Conservation (phyloP, 352 stramenopile genomes). For the Globisporangium ultimum region DNA sequence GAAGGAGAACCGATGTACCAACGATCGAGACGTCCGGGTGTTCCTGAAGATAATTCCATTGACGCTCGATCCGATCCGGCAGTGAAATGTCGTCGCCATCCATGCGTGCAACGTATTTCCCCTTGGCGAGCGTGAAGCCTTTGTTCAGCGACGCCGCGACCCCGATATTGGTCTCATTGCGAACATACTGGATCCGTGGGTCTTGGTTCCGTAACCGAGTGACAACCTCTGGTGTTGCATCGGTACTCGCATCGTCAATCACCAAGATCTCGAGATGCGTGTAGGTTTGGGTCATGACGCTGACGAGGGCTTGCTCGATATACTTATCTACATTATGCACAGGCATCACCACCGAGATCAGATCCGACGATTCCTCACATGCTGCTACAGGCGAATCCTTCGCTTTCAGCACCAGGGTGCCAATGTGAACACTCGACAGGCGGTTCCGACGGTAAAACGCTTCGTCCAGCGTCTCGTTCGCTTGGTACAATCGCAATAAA, state of each 20-base stretch:
- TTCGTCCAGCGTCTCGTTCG: slow-evolving; percentile 45
- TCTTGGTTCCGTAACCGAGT: slow-evolving; percentile 36
- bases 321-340: slow-evolving; percentile 54
- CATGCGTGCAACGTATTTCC: slow-evolving; percentile 75
- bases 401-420: slow-evolving; percentile 45
- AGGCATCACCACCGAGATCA: slow-evolving; percentile 71
- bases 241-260: slow-evolving; percentile 65
- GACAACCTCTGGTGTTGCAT: slow-evolving; percentile 36
- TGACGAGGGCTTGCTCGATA: slow-evolving; percentile 45
- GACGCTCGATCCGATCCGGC: slow-evolving; percentile 45
- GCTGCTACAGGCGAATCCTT: not conserved
- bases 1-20: slow-evolving; percentile 32
- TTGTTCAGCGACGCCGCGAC: slow-evolving; percentile 72
- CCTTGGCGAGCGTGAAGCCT: slow-evolving; percentile 44
- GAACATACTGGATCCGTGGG: slow-evolving; percentile 35
- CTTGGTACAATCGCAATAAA: slow-evolving; percentile 26
- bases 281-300: slow-evolving; percentile 33
- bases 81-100: slow-evolving; percentile 81
- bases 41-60: slow-evolving; percentile 40
- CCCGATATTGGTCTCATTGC: slow-evolving; percentile 42
- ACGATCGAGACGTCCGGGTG: slow-evolving; percentile 38
- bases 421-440: slow-evolving; percentile 82
- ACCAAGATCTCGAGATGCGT: slow-evolving; percentile 62
- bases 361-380: not conserved
- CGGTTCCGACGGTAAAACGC: slow-evolving; percentile 41